Percentiles rank a stretch among this genome's conserved stretches.
These are phyloP conservation scores for Colletotrichum theobromicola DNA, from an alignment of 2,329 filamentous ascomycete species.

Conservation along the genomic window DNA sequence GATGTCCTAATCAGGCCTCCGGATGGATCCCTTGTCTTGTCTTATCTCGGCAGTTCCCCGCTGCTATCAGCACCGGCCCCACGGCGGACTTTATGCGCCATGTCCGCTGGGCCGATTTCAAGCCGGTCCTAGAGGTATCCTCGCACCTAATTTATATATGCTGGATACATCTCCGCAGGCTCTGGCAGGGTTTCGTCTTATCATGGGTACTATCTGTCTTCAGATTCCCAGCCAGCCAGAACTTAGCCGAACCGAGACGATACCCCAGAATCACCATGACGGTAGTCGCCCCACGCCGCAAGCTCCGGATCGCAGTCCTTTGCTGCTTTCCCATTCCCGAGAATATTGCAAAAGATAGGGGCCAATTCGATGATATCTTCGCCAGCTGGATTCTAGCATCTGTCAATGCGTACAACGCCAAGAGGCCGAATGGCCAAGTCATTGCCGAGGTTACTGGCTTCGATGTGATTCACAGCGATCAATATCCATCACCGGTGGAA, in stretches of 20 bases:
- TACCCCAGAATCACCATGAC: neutral
- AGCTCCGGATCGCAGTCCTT: neutral
- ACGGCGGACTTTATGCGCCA: neutral
- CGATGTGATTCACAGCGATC: constrained; percentile 33
- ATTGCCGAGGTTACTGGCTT: constrained; percentile 33
- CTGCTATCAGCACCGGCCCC: neutral
- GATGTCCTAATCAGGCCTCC: neutral
- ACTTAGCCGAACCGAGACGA: neutral
- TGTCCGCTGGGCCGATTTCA: neutral
- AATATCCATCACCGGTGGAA: constrained; percentile 35
- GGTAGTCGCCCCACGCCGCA: neutral
- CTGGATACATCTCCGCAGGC: neutral
- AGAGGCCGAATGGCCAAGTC: neutral
- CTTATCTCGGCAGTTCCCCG: neutral
- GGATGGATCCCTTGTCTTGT: neutral
- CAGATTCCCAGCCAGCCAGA: neutral
- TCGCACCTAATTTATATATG: neutral
- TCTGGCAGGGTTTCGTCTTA: neutral
- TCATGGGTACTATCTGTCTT: neutral
- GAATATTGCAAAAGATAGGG: neutral
- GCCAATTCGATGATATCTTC: neutral
- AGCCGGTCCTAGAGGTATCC: neutral
- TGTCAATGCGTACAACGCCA: neutral
- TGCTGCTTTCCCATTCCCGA: neutral
- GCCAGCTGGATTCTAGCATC: neutral